Base-by-base conservation (phyloP, 306 rosid genomes). In the Acmispon strigosus region DNA sequence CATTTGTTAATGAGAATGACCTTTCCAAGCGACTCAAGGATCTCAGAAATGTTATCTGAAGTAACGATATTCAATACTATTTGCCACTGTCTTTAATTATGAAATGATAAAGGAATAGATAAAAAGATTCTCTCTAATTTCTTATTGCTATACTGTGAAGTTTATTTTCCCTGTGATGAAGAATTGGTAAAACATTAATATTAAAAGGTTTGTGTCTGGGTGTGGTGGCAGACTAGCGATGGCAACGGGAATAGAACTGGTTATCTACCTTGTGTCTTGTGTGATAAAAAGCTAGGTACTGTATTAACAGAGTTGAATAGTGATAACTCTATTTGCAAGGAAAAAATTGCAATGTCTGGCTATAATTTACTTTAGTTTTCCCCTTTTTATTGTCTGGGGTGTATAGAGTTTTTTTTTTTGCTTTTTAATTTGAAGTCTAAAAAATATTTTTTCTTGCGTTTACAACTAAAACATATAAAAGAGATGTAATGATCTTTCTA, bases 161-260 rank as follows among this genome's bases (percentile, higher is more conserved):
- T 45, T 41, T 19, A 62, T 41, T 12, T 80, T 29, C 22, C 57
- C 24, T 78, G 61, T 69, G 49, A 36, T 52, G 54, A 34, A 52
- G 78, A 69, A 24, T 68, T 37, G 51, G 24, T 20, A 51, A 18
- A 37, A 20, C 73, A 68, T 42, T 11, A 4, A 32, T 34, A 22
- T 34, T 29, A 15, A 15, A 59, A 59, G 27, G 65, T 11, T 43
- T 44, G 15, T 70, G 16, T 49, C 4, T 49, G 22, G 0, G 7
- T 63, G 37, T 22, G 27, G 20, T 13, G 24, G 42, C 37, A 7
- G 8, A 32, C 37, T 32, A 5, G 37, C 2, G 4, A 18, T 5
- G 61, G 72, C 16, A 43, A 48, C 27, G 60, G 65, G 51, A 44
- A 17, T 52, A 20, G 19, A 17, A 54, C 42, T 43, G 2, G 34